Percentiles rank a stretch among this genome's conserved stretches.
Evolutionary conservation across 768 basidiomycete genomes (phyloP).

Genomic region (Lactarius sp.): DNA sequence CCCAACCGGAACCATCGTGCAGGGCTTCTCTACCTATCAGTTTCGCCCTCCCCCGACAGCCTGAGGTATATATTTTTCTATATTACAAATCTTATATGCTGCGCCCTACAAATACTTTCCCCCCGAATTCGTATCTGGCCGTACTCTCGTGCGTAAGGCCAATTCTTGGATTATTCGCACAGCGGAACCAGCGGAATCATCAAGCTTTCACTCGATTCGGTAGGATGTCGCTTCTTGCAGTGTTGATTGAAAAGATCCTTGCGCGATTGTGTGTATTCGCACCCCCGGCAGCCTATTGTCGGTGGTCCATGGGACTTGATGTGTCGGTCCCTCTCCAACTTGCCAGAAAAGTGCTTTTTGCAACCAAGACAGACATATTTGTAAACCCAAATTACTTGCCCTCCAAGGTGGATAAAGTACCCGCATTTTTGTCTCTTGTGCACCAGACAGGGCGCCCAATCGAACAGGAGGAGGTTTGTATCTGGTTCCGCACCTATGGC

Average conservation of each 20-base stretch:
- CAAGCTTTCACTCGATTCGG: conserved; percentile 3
- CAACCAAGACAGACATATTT: no score
- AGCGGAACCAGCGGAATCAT: neutral
- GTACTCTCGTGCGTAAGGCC: no score
- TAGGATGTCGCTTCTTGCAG: conserved; percentile 19
- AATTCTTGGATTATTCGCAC: neutral
- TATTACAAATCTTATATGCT: no score
- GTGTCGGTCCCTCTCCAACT: conserved; percentile 18
- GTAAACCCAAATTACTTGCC: neutral
- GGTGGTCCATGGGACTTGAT: conserved; percentile 16
- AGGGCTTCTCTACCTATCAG: conserved; percentile 39
- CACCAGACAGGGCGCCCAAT: neutral
- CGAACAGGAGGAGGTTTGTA: neutral
- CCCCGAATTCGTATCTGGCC: no score
- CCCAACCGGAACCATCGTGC: conserved; percentile 75
- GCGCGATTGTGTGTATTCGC: conserved; percentile 18
- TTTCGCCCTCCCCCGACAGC: no score
- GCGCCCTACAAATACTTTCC: no score
- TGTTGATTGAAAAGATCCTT: conserved; percentile 18
- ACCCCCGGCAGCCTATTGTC: conserved; percentile 15
- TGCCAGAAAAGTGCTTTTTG: conserved; percentile 5
- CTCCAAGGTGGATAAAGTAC: neutral
- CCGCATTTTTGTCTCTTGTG: conserved; percentile 1
- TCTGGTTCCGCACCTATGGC: no score
- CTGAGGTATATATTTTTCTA: no score